A percentile compares a stretch with the other conserved stretches of the same genome.
These are phyloP conservation scores for Mycena citricolor DNA, from an alignment of 1,284 basidiomycete species.

Conservation along the genomic window DNA sequence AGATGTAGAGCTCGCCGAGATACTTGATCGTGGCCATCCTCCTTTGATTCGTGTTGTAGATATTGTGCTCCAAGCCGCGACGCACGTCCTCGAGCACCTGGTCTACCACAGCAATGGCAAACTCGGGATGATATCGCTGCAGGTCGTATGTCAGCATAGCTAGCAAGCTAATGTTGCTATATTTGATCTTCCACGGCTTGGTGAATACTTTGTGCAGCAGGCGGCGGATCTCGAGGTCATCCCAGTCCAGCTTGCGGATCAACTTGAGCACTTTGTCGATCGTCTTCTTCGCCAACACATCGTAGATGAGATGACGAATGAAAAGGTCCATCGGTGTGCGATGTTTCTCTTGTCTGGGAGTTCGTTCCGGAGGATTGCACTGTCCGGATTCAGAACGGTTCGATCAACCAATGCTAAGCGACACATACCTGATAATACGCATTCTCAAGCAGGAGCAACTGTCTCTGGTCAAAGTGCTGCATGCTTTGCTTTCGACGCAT, in stretches of 20 bases:
- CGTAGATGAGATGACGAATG: slow-evolving; percentile 89
- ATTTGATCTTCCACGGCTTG: slow-evolving; percentile 97
- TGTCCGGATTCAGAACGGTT: slow-evolving; percentile 35
- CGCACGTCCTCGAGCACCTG: slow-evolving; percentile 93
- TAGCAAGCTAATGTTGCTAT: slow-evolving; percentile 85
- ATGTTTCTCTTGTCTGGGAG: slow-evolving; percentile 81
- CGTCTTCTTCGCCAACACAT: slow-evolving; percentile 87
- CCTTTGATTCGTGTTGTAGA: slow-evolving; percentile 94
- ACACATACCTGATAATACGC: slow-evolving; percentile 89
- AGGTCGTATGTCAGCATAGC: slow-evolving; percentile 94
- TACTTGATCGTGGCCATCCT: slow-evolving; percentile 91
- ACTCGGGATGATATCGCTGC: slow-evolving; percentile 88
- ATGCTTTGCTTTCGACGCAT: slow-evolving; percentile 93
- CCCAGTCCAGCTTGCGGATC: slow-evolving; percentile 94
- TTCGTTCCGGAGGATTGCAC: slow-evolving; percentile 96
- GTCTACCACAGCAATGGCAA: slow-evolving; percentile 87
- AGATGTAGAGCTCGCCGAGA: slow-evolving; percentile 96
- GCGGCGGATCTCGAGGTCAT: slow-evolving; percentile 59
- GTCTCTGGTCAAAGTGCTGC: slow-evolving; percentile 90
- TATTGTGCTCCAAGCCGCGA: slow-evolving; percentile 89
- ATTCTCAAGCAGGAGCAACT: slow-evolving; percentile 90
- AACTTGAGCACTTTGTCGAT: slow-evolving; percentile 93
- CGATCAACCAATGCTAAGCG: neutral
- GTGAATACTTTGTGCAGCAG: slow-evolving; percentile 82
- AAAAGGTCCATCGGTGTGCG: slow-evolving; percentile 90